These are phyloP conservation scores for Ceratobasidium sp. DNA, from an alignment of 1,284 basidiomycete genomes.

Conservation along the genomic window DNA sequence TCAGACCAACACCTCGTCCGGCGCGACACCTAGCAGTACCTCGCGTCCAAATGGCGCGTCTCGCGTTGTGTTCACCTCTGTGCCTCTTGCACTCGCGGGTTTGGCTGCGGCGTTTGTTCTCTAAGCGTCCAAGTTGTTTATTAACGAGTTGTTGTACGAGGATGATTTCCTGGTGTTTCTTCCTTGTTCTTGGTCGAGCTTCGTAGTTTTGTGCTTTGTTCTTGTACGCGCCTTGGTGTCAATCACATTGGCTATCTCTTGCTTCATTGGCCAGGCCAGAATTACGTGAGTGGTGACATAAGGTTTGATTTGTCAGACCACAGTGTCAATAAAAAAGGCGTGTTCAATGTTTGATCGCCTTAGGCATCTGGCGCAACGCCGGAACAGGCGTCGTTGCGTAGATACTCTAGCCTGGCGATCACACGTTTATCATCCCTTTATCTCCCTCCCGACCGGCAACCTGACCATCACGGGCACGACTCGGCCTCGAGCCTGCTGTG, in stretches of 20 bases:
- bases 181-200: slow-evolving; percentile 20
- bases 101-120: slow-evolving; percentile 17
- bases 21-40: slow-evolving; percentile 49
- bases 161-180: slow-evolving; percentile 28
- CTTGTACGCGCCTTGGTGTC: slow-evolving; percentile 31
- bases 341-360: too few species aligned
- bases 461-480: too few species aligned
- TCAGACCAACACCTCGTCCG: slow-evolving; percentile 50
- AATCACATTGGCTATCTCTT: slow-evolving; percentile 36
- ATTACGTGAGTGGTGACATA: slow-evolving; percentile 4
- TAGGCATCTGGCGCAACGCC: too few species aligned
- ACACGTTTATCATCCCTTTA: neutral
- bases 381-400: too few species aligned
- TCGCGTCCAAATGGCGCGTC: slow-evolving; percentile 47
- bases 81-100: slow-evolving; percentile 16
- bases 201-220: slow-evolving; percentile 9
- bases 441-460: neutral
- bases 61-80: slow-evolving; percentile 10
- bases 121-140: neutral
- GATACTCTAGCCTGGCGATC: neutral
- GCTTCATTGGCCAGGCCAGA: neutral
- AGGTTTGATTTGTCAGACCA: too few species aligned
- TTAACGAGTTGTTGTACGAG: neutral
- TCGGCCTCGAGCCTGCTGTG: too few species aligned
- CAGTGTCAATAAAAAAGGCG: too few species aligned